Percentiles rank a stretch among this genome's conserved stretches.
Conservation (phyloP, 2,329 filamentous ascomycete species). For the Colletotrichum liaoningense region DNA sequence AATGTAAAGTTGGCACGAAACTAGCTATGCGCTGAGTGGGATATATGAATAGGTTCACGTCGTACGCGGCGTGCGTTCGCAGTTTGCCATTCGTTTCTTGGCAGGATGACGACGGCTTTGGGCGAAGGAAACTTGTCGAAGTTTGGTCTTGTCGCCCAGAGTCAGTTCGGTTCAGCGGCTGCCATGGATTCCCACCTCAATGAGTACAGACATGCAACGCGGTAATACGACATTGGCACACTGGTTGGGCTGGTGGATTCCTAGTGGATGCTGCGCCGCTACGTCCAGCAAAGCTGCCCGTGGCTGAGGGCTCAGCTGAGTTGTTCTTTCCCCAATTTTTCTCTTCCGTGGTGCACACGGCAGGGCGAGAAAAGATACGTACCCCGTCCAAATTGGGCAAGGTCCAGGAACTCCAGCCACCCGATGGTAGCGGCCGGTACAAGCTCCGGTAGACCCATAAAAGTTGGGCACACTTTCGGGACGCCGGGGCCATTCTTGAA, state of each 20-base stretch:
- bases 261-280: slow-evolving; percentile 35
- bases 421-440: slow-evolving; percentile 22
- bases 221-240: slow-evolving; percentile 28
- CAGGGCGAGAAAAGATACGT: slow-evolving; percentile 8
- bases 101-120: slow-evolving; percentile 34
- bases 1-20: slow-evolving; percentile 8
- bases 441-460: background rate
- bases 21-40: slow-evolving; percentile 4
- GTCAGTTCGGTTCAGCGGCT: slow-evolving; percentile 12
- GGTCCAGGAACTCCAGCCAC: slow-evolving; percentile 10
- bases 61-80: slow-evolving; percentile 21
- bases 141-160: slow-evolving; percentile 21
- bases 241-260: slow-evolving; percentile 36
- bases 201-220: slow-evolving; percentile 4
- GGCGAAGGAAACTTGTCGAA: slow-evolving; percentile 26
- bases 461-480: slow-evolving; percentile 24
- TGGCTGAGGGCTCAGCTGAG: slow-evolving; percentile 36
- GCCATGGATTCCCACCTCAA: slow-evolving; percentile 21
- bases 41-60: slow-evolving; percentile 20
- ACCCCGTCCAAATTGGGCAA: background rate
- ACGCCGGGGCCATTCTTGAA: background rate
- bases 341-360: slow-evolving; percentile 15
- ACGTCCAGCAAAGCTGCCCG: slow-evolving; percentile 34
- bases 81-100: slow-evolving; percentile 25
- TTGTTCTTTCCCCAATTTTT: slow-evolving; percentile 19